Evolutionary conservation across 2,329 filamentous ascomycete genomes (phyloP).

Genomic region (Rutstroemia sp.): DNA sequence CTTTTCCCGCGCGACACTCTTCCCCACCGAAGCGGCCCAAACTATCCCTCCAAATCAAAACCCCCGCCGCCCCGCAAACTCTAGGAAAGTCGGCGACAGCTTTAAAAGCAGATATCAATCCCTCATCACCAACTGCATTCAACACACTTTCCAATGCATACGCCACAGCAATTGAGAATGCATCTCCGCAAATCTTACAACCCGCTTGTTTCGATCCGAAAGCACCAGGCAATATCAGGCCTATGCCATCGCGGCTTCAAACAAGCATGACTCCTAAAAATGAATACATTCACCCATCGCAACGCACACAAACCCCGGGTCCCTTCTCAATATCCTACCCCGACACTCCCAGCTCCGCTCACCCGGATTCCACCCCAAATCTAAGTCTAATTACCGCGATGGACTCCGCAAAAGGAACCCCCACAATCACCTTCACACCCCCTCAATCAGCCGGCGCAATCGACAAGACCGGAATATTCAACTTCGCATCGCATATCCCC

Average conservation of each 20-base stretch:
- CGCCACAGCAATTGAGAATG: slow-evolving; percentile 53
- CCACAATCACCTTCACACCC: slow-evolving; percentile 27
- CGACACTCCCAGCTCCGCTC: slow-evolving; percentile 27
- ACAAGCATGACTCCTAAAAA: slow-evolving; percentile 18
- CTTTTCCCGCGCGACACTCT: slow-evolving; percentile 19
- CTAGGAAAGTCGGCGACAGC: slow-evolving; percentile 36
- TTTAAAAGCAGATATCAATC: slow-evolving; percentile 40
- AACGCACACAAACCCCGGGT: slow-evolving; percentile 28
- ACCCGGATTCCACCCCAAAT: slow-evolving; percentile 7
- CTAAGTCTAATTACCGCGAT: slow-evolving; percentile 17
- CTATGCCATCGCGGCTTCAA: slow-evolving; percentile 20
- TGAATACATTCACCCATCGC: slow-evolving; percentile 21
- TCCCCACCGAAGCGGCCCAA: slow-evolving; percentile 37
- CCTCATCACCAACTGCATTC: slow-evolving; percentile 54
- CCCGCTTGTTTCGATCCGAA: slow-evolving; percentile 29
- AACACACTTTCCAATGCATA: slow-evolving; percentile 62
- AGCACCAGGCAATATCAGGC: slow-evolving; percentile 31
- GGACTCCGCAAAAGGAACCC: slow-evolving; percentile 12
- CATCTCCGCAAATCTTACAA: slow-evolving; percentile 38
- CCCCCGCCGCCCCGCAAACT: slow-evolving; percentile 34
- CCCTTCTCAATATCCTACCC: slow-evolving; percentile 28
- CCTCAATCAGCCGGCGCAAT: slow-evolving; percentile 26
- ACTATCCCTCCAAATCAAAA: slow-evolving; percentile 49
- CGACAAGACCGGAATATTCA: slow-evolving; percentile 22
- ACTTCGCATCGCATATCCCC: slow-evolving; percentile 19